Base-by-base conservation (phyloP, 2,329 filamentous ascomycete genomes). In the Xylariaceae sp. region DNA sequence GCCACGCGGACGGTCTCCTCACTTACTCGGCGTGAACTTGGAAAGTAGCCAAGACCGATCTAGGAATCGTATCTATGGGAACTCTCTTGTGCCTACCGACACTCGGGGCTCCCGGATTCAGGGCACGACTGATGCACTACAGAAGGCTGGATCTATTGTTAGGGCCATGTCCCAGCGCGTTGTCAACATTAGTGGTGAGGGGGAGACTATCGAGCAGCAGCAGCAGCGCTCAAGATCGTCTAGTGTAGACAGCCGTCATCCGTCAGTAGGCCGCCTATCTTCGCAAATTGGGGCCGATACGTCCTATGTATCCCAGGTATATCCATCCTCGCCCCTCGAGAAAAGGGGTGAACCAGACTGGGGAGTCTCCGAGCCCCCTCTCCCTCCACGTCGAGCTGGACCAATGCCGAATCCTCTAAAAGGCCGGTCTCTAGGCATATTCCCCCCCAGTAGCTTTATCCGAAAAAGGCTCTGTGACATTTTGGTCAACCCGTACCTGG, bases 161-260 rank as follows among this genome's bases (percentile, higher is more conserved):
- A 82, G 87, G 60, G 84, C 84, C 57, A 95, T 99, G 84, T 97
- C 95, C 30, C 92, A 96, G 74, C 89, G 94, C 75, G 92, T 99
- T 52, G 94, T 99, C 66, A 97, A 97, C 67, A 82, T 99, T 64
- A 96, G 91, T 72, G 95, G 95, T 67, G 94, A 97, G 65, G 87
- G 86, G 4, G 89, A 96, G 63, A 75, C 89, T 18, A 78, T 92
- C 15, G 90, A 96, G 68, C 84, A 87, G 58, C 84, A 87, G 57
- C 78, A 83, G 45, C 74, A 76, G 75, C 85, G 75, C 69, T 86
- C 73, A 69, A 81, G 68, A 62, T 85, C 74, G 63, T 77, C 73
- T 62, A 80, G 71, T 67, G 76, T 59, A 66, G 80, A 73, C 66
- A 80, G 68, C 66, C 69, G 82, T 51, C 77, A 71, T 46, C 77